Evolutionary conservation across 208 protist genomes (phyloP), one percentile per base, ranked within the genome.

Genomic region (Vickermania spadyakhi): DNA sequence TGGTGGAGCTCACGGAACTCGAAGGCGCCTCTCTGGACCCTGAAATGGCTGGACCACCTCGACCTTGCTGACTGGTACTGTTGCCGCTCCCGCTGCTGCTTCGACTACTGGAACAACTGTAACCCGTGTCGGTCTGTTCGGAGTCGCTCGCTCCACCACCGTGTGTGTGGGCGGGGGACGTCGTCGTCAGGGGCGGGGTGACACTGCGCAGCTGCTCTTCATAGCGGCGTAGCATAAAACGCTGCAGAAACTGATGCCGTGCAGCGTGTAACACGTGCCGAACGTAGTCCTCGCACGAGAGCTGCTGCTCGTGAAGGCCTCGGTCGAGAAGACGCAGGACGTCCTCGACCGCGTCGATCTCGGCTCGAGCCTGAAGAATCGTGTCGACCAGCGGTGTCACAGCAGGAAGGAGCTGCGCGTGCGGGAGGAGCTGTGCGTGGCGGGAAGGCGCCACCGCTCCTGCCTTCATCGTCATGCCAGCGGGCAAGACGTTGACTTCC

Each of bases 211-310:
- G 26, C 63, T 61, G 66, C 29, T 79, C 65, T 45, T 66, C 69
- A 49, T 82, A 68, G 1, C 70, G 77, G 18, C 64, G 62, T 52
- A 86, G 86, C 18, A 87, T 62, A 65, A 89, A 87, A 18, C 79
- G 75, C 0, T 75, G 73, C 26, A 84, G 69, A 62, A 94, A 94
- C 66, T 89, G 77, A n/a, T 81, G 62, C 3, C 87, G 72, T 2
- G 79, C 81, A 22, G 86, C 70, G 59, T 89, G 79, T 1, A 79
- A 84, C 22, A 94, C 79, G 25, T 65, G 65, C 60, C 84, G 80
- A 2, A 94, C 75, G 60, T 90, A 94, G 54, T 90, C 84, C 28
- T 94, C 84, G 52, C 76, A 86, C 25, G 72, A 74, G 4, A 94
- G 49, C 29, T 82, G 56, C 49, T 86, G 83, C 0, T 56, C 36